Percentiles rank a stretch among this genome's conserved stretches.
phyloP scores from a whole-genome alignment of 2,329 filamentous ascomycete species.

The Aureobasidium namibiae region DNA sequence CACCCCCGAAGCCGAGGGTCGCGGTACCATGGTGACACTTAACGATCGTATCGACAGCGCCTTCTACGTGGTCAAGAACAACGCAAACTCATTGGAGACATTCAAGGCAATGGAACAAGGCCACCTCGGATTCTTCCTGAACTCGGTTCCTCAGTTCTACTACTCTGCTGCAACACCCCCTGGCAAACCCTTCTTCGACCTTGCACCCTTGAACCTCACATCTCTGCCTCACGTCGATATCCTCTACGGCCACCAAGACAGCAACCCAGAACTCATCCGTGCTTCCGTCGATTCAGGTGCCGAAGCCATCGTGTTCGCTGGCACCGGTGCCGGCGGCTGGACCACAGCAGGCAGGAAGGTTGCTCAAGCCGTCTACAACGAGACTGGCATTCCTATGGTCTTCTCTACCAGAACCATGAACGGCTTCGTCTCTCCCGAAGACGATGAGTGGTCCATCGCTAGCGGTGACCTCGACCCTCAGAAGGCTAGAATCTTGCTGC shows the following conservation, averaged over 20 bases:
- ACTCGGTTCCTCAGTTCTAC: slow-evolving; percentile 53
- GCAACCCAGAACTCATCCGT: slow-evolving; percentile 40
- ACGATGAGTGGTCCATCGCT: slow-evolving; percentile 30
- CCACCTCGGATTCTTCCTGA: slow-evolving; percentile 50
- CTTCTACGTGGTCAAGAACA: slow-evolving; percentile 53
- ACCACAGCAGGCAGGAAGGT: slow-evolving; percentile 31
- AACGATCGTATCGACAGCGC: slow-evolving; percentile 54
- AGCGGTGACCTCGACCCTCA: slow-evolving; percentile 49
- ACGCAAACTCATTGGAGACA: slow-evolving; percentile 55
- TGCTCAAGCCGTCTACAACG: slow-evolving; percentile 37
- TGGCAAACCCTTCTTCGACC: slow-evolving; percentile 38
- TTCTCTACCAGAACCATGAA: slow-evolving; percentile 45
- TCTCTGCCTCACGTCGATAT: slow-evolving; percentile 48
- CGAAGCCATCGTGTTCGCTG: slow-evolving; percentile 48
- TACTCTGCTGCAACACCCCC: slow-evolving; percentile 44
- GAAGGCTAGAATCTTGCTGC: slow-evolving; percentile 47
- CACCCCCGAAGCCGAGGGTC: slow-evolving; percentile 35
- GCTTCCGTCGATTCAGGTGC: slow-evolving; percentile 44
- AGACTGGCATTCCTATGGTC: slow-evolving; percentile 42
- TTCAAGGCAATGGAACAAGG: slow-evolving; percentile 52
- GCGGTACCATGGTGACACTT: slow-evolving; percentile 53
- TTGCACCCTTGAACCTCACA: slow-evolving; percentile 24
- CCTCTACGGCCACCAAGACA: slow-evolving; percentile 48
- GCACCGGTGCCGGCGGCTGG: slow-evolving; percentile 47
- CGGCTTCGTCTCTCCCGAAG: slow-evolving; percentile 40